Percentiles rank a stretch among this genome's conserved stretches.
Conservation (phyloP, 2,329 filamentous ascomycete genomes). For the Coniochaeta sp. region DNA sequence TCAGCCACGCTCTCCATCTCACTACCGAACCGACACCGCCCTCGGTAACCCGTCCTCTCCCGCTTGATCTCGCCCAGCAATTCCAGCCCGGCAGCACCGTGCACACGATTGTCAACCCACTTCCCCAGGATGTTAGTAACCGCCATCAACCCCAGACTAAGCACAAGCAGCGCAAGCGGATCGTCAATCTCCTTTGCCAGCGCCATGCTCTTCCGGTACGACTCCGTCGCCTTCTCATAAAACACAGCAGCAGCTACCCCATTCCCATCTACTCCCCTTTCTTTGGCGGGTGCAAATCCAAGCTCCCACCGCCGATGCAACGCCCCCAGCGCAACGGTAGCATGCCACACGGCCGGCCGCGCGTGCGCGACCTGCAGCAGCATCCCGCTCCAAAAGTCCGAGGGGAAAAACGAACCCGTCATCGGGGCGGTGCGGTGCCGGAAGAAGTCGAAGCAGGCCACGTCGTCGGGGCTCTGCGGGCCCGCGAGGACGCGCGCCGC, state of each 20-base stretch:
- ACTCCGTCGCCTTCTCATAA: constrained; percentile 15
- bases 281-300: background rate
- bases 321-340: constrained; percentile 25
- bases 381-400: constrained; percentile 22
- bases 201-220: constrained; percentile 21
- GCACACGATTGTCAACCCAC: constrained; percentile 22
- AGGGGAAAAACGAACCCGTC: constrained; percentile 18
- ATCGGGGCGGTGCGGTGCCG: constrained; percentile 21
- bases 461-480: constrained; percentile 7
- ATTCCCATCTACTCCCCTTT: background rate
- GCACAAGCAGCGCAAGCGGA: constrained; percentile 17
- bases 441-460: constrained; percentile 26
- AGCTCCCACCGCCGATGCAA: constrained; percentile 22
- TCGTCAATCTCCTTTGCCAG: constrained; percentile 19
- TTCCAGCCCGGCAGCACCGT: constrained; percentile 21
- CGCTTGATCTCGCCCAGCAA: constrained; percentile 13
- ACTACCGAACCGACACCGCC: background rate
- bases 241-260: constrained; percentile 8
- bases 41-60: background rate
- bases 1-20: constrained; percentile 12
- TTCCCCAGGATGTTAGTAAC: constrained; percentile 23
- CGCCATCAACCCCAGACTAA: constrained; percentile 25
- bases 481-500: constrained; percentile 16
- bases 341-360: constrained; percentile 28
- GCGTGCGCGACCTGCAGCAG: constrained; percentile 25